These are phyloP conservation scores for Pichiaceae sp. DNA, from an alignment of 1,139 yeast species.

Conservation along the genomic window DNA sequence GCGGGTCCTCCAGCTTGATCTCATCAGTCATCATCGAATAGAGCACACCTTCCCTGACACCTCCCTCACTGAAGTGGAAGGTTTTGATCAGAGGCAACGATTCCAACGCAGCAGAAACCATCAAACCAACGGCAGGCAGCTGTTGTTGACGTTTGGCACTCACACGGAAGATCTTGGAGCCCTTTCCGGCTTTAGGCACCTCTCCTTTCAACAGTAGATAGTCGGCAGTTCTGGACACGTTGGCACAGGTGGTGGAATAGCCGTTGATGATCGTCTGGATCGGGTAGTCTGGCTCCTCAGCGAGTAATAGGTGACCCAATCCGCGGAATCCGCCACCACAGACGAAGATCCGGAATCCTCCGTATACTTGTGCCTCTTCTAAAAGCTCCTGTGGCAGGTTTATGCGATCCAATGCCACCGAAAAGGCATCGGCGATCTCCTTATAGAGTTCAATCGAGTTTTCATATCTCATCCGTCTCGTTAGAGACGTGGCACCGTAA, in stretches of 20 bases:
- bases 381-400: constrained; percentile 32
- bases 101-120: constrained; percentile 51
- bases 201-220: constrained; percentile 35
- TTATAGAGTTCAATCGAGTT: constrained; percentile 33
- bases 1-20: constrained; percentile 53
- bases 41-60: constrained; percentile 62
- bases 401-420: constrained; percentile 38
- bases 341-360: constrained; percentile 51
- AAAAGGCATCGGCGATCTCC: constrained; percentile 39
- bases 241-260: constrained; percentile 44
- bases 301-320: constrained; percentile 47
- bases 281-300: constrained; percentile 44
- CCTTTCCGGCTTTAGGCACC: constrained; percentile 26
- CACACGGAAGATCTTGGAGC: constrained; percentile 36
- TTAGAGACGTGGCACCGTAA: constrained; percentile 59
- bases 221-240: constrained; percentile 39
- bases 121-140: constrained; percentile 54
- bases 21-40: constrained; percentile 48
- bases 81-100: constrained; percentile 50
- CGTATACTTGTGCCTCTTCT: constrained; percentile 38
- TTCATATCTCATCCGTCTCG: constrained; percentile 42
- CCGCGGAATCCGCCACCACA: constrained; percentile 68
- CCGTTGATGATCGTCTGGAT: constrained; percentile 60
- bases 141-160: constrained; percentile 54
- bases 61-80: constrained; percentile 61